Evolutionary conservation across 106 monocot species (phyloP).

Genomic region (Iris macrosiphon): DNA sequence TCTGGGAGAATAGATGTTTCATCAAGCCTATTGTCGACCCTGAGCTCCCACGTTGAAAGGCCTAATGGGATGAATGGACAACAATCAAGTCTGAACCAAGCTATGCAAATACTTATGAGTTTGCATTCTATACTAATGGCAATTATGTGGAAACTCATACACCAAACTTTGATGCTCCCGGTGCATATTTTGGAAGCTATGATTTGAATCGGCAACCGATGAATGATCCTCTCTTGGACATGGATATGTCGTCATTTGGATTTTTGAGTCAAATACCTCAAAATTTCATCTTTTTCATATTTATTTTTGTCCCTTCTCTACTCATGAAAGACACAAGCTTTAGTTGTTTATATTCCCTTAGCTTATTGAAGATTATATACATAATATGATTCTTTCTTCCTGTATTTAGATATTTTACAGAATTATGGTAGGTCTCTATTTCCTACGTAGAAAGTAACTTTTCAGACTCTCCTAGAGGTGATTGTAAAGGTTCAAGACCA

Average conservation of each 20-base stretch:
- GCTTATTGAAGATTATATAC: not conserved
- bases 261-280: constrained; percentile 72
- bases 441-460: constrained; percentile 49
- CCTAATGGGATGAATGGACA: constrained; percentile 37
- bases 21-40: constrained; percentile 31
- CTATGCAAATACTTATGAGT: constrained; percentile 48
- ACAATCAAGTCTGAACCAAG: constrained; percentile 55
- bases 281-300: too few relatives aligned
- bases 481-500: constrained; percentile 28
- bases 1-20: constrained; percentile 33
- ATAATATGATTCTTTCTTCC: constrained; percentile 7
- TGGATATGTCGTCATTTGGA: constrained; percentile 54
- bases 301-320: constrained; percentile 14
- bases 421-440: constrained; percentile 76
- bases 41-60: constrained; percentile 31
- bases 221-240: constrained; percentile 44
- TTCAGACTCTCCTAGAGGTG: constrained; percentile 28
- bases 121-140: constrained; percentile 30
- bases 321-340: too few relatives aligned
- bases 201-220: constrained; percentile 47
- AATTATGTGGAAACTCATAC: constrained; percentile 43
- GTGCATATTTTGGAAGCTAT: constrained; percentile 48
- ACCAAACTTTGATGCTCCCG: constrained; percentile 43
- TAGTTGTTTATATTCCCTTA: not conserved
- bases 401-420: constrained; percentile 55